Conservation (phyloP, 768 basidiomycete genomes). For the Ephemerocybe angulata region DNA sequence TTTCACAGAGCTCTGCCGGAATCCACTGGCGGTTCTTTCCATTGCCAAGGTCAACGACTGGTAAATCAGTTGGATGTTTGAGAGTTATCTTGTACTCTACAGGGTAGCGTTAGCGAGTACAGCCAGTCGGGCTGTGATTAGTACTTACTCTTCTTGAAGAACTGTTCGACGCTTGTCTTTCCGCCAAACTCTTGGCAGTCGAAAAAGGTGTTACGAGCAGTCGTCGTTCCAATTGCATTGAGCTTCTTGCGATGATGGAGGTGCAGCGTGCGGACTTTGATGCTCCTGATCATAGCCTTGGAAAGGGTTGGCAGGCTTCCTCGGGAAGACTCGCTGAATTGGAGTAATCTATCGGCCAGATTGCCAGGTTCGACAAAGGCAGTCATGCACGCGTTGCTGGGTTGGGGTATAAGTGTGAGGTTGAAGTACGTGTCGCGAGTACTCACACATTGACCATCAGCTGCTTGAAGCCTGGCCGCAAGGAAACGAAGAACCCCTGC, state of each 20-base stretch:
- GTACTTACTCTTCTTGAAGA: slow-evolving; percentile 54
- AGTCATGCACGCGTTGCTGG: slow-evolving; percentile 50
- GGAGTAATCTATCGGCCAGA: slow-evolving; percentile 51
- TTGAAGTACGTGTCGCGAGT: background rate
- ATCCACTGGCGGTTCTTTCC: slow-evolving; percentile 32
- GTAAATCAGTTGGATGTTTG: slow-evolving; percentile 39
- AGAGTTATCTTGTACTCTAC: slow-evolving; percentile 56
- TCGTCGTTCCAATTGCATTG: slow-evolving; percentile 11
- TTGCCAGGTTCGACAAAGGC: slow-evolving; percentile 56
- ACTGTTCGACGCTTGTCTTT: slow-evolving; percentile 54
- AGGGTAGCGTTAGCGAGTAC: background rate
- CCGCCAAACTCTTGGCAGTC: slow-evolving; percentile 31
- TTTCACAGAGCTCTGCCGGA: slow-evolving; percentile 68
- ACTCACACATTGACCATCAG: slow-evolving; percentile 49
- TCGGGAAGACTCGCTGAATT: slow-evolving; percentile 37
- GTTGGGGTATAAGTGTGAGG: background rate
- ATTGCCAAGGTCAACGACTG: slow-evolving; percentile 45
- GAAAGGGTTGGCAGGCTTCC: slow-evolving; percentile 45
- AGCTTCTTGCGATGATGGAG: slow-evolving; percentile 49
- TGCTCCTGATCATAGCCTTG: slow-evolving; percentile 41
- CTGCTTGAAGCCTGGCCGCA: slow-evolving; percentile 42
- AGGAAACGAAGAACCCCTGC: slow-evolving; percentile 45
- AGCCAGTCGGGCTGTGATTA: background rate
- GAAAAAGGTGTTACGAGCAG: slow-evolving; percentile 19
- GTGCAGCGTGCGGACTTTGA: slow-evolving; percentile 56